Conservation (phyloP, 768 basidiomycete genomes). For the Psilocybe tampanensis region DNA sequence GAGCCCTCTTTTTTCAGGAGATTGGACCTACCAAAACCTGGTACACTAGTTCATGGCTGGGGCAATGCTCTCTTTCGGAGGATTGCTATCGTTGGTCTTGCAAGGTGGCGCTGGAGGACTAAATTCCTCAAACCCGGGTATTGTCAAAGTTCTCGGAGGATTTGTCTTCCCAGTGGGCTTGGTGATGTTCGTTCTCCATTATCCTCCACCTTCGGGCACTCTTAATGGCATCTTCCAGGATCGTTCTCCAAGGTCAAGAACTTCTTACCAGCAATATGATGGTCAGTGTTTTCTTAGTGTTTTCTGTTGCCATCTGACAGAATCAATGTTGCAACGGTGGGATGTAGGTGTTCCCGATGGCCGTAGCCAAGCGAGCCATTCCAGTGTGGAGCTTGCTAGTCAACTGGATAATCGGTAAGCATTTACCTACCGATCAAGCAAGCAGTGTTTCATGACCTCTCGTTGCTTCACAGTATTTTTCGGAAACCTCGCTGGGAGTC, state of each 20-base stretch:
- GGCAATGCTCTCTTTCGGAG: constrained; percentile 76
- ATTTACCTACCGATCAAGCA: background rate
- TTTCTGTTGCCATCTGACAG: too few relatives aligned
- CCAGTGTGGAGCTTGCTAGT: constrained; percentile 72
- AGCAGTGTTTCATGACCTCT: background rate
- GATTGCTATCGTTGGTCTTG: constrained; percentile 61
- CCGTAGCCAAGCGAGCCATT: constrained; percentile 55
- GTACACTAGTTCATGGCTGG: constrained; percentile 61
- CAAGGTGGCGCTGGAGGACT: constrained; percentile 59
- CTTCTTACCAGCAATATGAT: constrained; percentile 79
- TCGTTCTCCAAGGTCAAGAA: constrained; percentile 70
- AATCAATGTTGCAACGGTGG: background rate
- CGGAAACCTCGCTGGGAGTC: constrained; percentile 68
- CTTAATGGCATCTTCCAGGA: constrained; percentile 43
- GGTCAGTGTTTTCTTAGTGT: constrained; percentile 39
- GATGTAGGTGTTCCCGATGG: constrained; percentile 69
- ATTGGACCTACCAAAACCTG: background rate
- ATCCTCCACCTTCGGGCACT: background rate
- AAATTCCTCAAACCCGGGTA: constrained; percentile 57
- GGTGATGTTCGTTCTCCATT: constrained; percentile 54
- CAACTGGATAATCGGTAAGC: constrained; percentile 69
- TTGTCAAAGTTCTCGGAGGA: constrained; percentile 66
- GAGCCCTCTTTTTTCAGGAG: constrained; percentile 23
- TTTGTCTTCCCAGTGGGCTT: constrained; percentile 79
- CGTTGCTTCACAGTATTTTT: constrained; percentile 50